These are phyloP conservation scores for Pleoardoris graminearum DNA, from an alignment of 2,329 filamentous ascomycete species.

Conservation along the genomic window DNA sequence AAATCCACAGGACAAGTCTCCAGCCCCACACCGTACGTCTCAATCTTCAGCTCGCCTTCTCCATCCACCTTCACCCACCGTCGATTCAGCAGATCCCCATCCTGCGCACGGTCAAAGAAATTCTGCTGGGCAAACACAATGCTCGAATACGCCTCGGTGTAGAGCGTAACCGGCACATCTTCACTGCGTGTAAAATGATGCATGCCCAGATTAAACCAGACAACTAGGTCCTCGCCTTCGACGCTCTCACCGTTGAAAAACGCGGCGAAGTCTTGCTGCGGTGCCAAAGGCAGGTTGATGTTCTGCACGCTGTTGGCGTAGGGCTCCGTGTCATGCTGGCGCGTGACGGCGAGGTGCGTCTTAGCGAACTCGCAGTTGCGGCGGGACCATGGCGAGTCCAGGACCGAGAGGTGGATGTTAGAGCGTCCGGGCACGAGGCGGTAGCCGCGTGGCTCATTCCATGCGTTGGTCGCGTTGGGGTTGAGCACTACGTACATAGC, in stretches of 20 bases:
- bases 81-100: slow-evolving; percentile 24
- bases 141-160: slow-evolving; percentile 25
- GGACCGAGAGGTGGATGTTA: slow-evolving; percentile 40
- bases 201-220: slow-evolving; percentile 56
- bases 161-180: slow-evolving; percentile 24
- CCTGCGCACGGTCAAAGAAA: slow-evolving; percentile 27
- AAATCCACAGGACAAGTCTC: no score
- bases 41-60: slow-evolving; percentile 16
- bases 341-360: slow-evolving; percentile 47
- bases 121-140: slow-evolving; percentile 28
- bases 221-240: slow-evolving; percentile 43
- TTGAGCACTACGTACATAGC: slow-evolving; percentile 58
- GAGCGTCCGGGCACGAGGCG: slow-evolving; percentile 42
- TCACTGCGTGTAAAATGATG: slow-evolving; percentile 44
- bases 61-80: slow-evolving; percentile 24
- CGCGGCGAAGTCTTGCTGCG: slow-evolving; percentile 52
- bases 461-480: slow-evolving; percentile 52
- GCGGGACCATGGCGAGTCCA: slow-evolving; percentile 43
- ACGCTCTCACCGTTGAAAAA: slow-evolving; percentile 53
- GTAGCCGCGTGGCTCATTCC: slow-evolving; percentile 58
- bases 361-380: slow-evolving; percentile 43
- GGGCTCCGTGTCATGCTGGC: slow-evolving; percentile 53
- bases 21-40: slow-evolving; percentile 23
- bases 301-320: slow-evolving; percentile 44
- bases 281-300: slow-evolving; percentile 33